These are phyloP conservation scores for Pedinophyceae sp. DNA, from an alignment of 139 green algal species.

Conservation along the genomic window DNA sequence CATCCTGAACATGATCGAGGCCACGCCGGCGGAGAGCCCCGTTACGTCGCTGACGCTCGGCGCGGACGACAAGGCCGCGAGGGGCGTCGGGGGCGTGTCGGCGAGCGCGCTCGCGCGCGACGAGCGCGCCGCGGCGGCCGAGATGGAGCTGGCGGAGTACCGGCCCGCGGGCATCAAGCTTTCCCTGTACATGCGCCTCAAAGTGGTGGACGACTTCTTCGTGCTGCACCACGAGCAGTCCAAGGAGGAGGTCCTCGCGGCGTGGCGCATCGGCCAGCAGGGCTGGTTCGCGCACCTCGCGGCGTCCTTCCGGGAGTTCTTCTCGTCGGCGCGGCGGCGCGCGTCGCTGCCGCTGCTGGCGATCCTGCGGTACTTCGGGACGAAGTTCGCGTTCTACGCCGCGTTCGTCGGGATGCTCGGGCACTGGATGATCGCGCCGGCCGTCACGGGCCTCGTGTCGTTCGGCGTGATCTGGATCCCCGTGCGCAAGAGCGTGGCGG, in stretches of 20 bases:
- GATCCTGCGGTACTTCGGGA: constrained; percentile 13
- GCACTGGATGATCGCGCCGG: constrained; percentile 12
- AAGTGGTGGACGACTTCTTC: constrained; percentile 12
- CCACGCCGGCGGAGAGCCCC: background rate
- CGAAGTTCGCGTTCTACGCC: constrained; percentile 16
- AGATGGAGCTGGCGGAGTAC: background rate
- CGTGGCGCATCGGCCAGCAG: constrained; percentile 6
- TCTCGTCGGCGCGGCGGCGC: too few relatives aligned
- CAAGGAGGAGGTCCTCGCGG: constrained; percentile 4
- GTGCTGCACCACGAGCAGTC: constrained; percentile 11
- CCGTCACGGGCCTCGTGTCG: constrained; percentile 6
- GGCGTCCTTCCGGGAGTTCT: constrained; percentile 5
- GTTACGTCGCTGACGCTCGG: background rate
- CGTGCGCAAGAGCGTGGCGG: constrained; percentile 6
- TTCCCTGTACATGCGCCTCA: constrained; percentile 8
- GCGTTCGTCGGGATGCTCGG: constrained; percentile 11
- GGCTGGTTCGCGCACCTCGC: background rate
- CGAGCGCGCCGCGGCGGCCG: constrained; percentile 1
- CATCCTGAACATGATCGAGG: constrained; percentile 13
- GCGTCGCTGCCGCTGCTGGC: constrained; percentile 5
- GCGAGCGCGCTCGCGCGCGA: constrained; percentile 1
- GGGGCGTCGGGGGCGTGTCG: background rate
- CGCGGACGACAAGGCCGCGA: background rate
- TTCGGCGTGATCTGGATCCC: constrained; percentile 16
- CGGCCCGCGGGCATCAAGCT: constrained; percentile 7